A percentile compares a stretch with the other conserved stretches of the same genome.
phyloP scores from a whole-genome alignment of 225 moss, liverwort and hornwort species.

The Polytrichum commune region DNA sequence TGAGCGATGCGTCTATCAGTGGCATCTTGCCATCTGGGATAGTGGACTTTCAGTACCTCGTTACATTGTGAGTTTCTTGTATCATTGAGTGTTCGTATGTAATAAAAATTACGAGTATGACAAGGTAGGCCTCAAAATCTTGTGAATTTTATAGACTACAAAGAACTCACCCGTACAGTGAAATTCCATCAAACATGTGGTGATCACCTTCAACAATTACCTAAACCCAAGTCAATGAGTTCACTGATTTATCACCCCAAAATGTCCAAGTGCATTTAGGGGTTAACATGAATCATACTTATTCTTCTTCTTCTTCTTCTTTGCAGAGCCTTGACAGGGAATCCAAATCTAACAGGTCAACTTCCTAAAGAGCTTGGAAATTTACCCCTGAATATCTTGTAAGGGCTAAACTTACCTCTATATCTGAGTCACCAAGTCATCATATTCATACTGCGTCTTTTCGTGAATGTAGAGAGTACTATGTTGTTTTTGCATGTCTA shows the following conservation, averaged over 20 bases:
- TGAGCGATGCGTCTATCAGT: neutral
- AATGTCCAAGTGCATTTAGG: neutral
- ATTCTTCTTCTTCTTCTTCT: neutral
- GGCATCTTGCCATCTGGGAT: slow-evolving; percentile 5
- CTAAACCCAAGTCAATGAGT: neutral
- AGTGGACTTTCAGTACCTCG: neutral
- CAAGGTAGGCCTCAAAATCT: neutral
- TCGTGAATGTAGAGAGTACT: too few species aligned
- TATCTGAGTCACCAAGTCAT: too few species aligned
- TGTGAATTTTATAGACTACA: neutral
- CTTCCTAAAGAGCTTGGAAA: slow-evolving; percentile 26
- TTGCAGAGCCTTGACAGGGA: slow-evolving; percentile 25
- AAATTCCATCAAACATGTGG: neutral
- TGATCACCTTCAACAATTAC: neutral
- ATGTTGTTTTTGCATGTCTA: too few species aligned
- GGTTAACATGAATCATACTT: neutral
- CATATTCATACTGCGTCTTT: too few species aligned
- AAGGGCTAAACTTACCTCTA: neutral
- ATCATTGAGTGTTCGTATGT: too few species aligned
- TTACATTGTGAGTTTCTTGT: slow-evolving; percentile 1
- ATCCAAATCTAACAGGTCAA: slow-evolving; percentile 20
- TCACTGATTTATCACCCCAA: neutral
- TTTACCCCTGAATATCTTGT: slow-evolving; percentile 22
- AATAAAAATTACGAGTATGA: too few species aligned
- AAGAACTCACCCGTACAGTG: too few species aligned